A percentile compares a stretch with the other conserved stretches of the same genome.
phyloP scores from a whole-genome alignment of 139 green algal genomes.

The Deuterostichococcus epilithicus region DNA sequence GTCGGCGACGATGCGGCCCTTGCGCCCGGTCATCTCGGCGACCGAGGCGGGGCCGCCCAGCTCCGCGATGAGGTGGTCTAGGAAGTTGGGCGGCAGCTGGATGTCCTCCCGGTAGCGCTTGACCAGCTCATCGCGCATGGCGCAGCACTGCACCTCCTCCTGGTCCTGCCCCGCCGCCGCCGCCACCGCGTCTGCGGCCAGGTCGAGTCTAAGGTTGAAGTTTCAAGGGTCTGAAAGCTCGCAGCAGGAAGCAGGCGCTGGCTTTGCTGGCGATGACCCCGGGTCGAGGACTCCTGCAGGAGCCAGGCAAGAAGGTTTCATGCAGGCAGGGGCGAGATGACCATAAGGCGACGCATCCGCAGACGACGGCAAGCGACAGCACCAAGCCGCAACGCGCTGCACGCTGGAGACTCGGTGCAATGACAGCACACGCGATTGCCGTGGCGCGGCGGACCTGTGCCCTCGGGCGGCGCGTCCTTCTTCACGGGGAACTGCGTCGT shows the following conservation, averaged over 20 bases:
- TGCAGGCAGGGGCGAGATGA: too few species aligned
- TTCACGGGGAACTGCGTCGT: slow-evolving; percentile 58
- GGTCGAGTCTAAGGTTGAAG: not conserved
- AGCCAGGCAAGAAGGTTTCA: too few species aligned
- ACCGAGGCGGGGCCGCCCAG: slow-evolving; percentile 64
- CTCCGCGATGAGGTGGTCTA: slow-evolving; percentile 80
- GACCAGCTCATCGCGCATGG: slow-evolving; percentile 42
- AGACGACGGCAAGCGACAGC: too few species aligned
- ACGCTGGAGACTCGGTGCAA: too few species aligned
- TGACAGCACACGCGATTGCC: not conserved
- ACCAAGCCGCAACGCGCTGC: too few species aligned
- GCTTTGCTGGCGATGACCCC: too few species aligned
- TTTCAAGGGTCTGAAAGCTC: too few species aligned
- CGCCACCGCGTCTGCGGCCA: not conserved
- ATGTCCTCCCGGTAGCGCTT: slow-evolving; percentile 30
- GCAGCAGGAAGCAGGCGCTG: too few species aligned
- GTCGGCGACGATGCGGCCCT: slow-evolving; percentile 53
- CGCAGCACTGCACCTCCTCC: slow-evolving; percentile 21
- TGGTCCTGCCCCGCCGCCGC: not conserved
- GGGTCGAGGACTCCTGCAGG: too few species aligned
- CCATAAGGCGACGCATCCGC: too few species aligned
- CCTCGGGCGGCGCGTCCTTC: not conserved
- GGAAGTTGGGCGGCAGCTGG: slow-evolving; percentile 80
- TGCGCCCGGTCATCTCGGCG: slow-evolving; percentile 82
- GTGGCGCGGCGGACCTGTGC: not conserved